Evolutionary conservation across 2,329 filamentous ascomycete species (phyloP), one percentile per base, ranked within the genome.

Genomic region (Simplicillium aogashimaense): DNA sequence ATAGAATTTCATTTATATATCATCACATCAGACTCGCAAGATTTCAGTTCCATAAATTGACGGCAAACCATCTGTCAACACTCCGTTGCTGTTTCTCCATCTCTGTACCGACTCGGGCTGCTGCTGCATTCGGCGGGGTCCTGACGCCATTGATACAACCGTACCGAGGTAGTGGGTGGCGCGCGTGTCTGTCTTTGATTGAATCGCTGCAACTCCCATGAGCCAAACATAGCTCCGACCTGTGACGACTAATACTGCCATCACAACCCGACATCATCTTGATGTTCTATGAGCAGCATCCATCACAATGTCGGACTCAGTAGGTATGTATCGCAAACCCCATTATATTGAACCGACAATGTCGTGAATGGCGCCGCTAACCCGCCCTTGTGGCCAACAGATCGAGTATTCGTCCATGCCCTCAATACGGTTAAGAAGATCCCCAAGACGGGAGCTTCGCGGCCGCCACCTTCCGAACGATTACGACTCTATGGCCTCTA

Each of bases 401-500:
- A 98, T 69, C 84, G 92, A 65, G 92, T 98, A 58, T 98, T 98
- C 64, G 90, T 94, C 61, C 90, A 98, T 77, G 92, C 92, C 49
- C 83, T 98, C 63, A 95, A 95, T 67, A 97, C 92, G 17, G 90
- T 98, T 54, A 95, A 95, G 65, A 94, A 94, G 65, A 94, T 98
- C 52, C 86, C 86, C 52, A 90, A 92, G 57, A 95, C 89, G 14
- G 90, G 92, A 47, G 87, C 87, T 39, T 80, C 86, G 47, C 83
- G 92, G 46, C 92, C 92, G 35, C 92, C 92, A 36, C 78, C 88
- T 2, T 70, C 75, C 45, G 89, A 94, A 56, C 83, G 92, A 43
- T 72, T 98, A 51, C 84, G 85, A 43, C 83, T 98, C 46, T 98
- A 98, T 81, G 92, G 92, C 48, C 74, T 98, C 50, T 98, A 98